Conservation (phyloP, 306 rosid genomes). For the Canavalia ensiformis region DNA sequence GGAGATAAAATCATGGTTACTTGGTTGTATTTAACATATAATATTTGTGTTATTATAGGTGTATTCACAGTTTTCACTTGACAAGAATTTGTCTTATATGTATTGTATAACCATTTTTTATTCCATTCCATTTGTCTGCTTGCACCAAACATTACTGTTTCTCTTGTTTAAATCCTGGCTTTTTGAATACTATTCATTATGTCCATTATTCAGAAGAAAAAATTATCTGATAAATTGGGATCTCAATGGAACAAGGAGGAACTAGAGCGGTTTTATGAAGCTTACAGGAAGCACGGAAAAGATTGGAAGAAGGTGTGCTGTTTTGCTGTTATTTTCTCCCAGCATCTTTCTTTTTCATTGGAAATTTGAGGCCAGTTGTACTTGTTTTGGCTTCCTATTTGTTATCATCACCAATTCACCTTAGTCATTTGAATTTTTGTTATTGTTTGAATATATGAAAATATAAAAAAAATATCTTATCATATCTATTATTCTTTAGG, state of each 20-base stretch:
- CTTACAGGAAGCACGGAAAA: conserved; percentile 80
- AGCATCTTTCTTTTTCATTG: conserved; percentile 36
- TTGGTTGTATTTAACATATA: conserved; percentile 23
- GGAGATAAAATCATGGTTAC: not conserved
- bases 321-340: conserved; percentile 40
- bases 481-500: not conserved
- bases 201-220: conserved; percentile 70
- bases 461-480: too few relatives aligned
- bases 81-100: not conserved
- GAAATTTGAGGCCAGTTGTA: conserved; percentile 16
- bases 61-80: not conserved
- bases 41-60: not conserved
- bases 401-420: conserved; percentile 1
- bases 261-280: conserved; percentile 81
- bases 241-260: conserved; percentile 89
- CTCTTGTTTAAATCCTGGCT: not conserved
- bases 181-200: not conserved
- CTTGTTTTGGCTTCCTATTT: not conserved
- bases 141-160: not conserved
- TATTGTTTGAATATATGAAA: not conserved
- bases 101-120: not conserved
- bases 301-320: conserved; percentile 86
- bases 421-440: conserved; percentile 10
- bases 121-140: not conserved
- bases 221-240: conserved; percentile 82